phyloP scores from a whole-genome alignment of 768 basidiomycete species.

The Pleurotus sapidus region DNA sequence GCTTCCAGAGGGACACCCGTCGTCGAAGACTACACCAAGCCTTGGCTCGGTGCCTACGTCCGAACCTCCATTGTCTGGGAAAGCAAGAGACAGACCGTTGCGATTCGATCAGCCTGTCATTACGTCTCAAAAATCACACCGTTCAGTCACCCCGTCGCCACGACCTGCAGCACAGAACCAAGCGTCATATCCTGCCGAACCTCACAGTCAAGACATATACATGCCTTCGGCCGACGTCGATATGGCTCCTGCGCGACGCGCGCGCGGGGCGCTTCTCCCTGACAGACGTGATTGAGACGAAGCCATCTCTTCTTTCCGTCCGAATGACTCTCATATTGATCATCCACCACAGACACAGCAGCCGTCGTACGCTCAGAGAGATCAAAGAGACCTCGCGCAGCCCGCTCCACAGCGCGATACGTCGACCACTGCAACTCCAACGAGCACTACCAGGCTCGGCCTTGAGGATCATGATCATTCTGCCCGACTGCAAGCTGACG shows the following conservation, averaged over 20 bases:
- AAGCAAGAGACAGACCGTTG: conserved; percentile 1
- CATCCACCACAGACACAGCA: conserved; percentile 3
- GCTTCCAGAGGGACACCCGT: not conserved
- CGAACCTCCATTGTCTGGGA: not conserved
- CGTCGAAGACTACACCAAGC: not conserved
- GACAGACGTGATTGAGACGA: conserved; percentile 4
- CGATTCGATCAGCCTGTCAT: conserved; percentile 6
- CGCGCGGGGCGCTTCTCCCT: not conserved
- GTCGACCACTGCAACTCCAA: not conserved
- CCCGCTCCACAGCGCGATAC: not conserved
- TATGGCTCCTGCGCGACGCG: not conserved
- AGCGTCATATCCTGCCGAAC: not conserved
- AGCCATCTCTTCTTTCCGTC: conserved; percentile 2
- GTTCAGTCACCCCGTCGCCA: not conserved
- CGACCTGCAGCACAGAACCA: not conserved
- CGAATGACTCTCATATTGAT: conserved; percentile 6
- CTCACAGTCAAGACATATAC: not conserved
- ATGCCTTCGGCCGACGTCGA: not conserved
- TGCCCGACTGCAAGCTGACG: conserved; percentile 9
- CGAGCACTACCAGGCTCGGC: conserved; percentile 3
- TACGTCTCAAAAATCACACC: not conserved
- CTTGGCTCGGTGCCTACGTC: not conserved
- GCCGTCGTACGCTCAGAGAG: not conserved
- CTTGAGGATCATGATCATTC: conserved; percentile 14
- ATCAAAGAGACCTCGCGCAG: conserved; percentile 2